Percentiles rank a stretch among this genome's conserved stretches.
Evolutionary conservation across 306 rosid species (phyloP).

Genomic region (Vigna unguiculata): DNA sequence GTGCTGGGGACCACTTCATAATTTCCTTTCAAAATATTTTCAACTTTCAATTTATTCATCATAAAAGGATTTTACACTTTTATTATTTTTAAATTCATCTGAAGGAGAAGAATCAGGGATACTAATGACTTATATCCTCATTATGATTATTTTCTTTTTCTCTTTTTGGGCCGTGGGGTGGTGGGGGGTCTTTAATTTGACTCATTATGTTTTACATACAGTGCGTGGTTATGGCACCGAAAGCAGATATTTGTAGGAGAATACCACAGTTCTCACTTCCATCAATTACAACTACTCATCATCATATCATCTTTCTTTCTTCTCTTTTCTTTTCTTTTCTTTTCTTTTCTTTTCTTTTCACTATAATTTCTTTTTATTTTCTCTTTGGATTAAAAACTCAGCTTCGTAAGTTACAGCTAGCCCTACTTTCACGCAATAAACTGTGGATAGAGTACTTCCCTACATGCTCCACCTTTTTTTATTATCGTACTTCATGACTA

Average conservation of each 20-base stretch:
- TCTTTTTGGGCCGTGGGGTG: constrained; percentile 7
- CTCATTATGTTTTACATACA: constrained; percentile 32
- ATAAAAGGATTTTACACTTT: too few species aligned
- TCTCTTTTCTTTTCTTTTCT: too few species aligned
- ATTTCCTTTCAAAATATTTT: too few species aligned
- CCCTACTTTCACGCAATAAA: constrained; percentile 34
- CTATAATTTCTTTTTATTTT: background rate
- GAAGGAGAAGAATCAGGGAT: background rate
- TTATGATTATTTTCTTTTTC: background rate
- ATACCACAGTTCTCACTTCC: constrained; percentile 13
- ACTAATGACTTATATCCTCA: background rate
- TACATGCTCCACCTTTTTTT: background rate
- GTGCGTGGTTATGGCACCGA: constrained; percentile 53
- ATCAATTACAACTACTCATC: background rate
- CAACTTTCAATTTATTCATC: too few species aligned
- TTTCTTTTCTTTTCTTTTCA: too few species aligned
- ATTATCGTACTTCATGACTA: background rate
- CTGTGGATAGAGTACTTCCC: background rate
- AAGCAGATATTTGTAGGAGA: constrained; percentile 37
- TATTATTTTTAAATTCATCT: too few species aligned
- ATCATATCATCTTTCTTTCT: constrained; percentile 41
- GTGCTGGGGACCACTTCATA: constrained; percentile 57
- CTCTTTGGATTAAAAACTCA: background rate
- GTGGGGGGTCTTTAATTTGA: constrained; percentile 17
- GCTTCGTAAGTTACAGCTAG: background rate